Percentiles rank a stretch among this genome's conserved stretches.
Evolutionary conservation across 495 filamentous ascomycete genomes (phyloP).

Genomic region (Pyronema domesticum): DNA sequence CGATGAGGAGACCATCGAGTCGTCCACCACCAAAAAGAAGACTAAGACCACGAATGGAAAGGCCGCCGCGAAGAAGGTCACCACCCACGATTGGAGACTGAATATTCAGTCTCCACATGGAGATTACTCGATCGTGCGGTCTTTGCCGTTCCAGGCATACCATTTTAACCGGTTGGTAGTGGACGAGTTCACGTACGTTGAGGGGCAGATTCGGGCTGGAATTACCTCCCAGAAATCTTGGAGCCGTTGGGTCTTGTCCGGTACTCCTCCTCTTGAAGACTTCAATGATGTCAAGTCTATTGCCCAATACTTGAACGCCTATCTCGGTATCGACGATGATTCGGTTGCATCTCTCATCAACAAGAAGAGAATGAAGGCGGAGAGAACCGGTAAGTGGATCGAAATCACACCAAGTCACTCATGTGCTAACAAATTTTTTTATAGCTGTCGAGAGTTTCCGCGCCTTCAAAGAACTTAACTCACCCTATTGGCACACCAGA

Average conservation of each 20-base stretch:
- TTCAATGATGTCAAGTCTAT: slow-evolving; percentile 46
- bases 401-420: neutral
- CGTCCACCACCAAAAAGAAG: slow-evolving; percentile 12
- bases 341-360: slow-evolving; percentile 25
- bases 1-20: slow-evolving; percentile 1
- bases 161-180: slow-evolving; percentile 42
- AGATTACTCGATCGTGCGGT: slow-evolving; percentile 18
- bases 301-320: slow-evolving; percentile 36
- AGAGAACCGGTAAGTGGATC: slow-evolving; percentile 26
- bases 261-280: slow-evolving; percentile 42
- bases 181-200: slow-evolving; percentile 47
- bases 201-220: slow-evolving; percentile 22
- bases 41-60: slow-evolving; percentile 5
- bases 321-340: slow-evolving; percentile 37
- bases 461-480: slow-evolving; percentile 28
- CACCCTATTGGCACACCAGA: slow-evolving; percentile 34
- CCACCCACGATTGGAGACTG: slow-evolving; percentile 16
- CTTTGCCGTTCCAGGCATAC: slow-evolving; percentile 41
- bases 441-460: slow-evolving; percentile 34
- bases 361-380: slow-evolving; percentile 22
- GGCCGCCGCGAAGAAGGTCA: slow-evolving; percentile 1
- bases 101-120: neutral
- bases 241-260: slow-evolving; percentile 48
- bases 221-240: slow-evolving; percentile 29
- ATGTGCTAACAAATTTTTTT: slow-evolving; percentile 7